Conservation (phyloP, 768 basidiomycete species). For the Rhizopogon salebrosus region DNA sequence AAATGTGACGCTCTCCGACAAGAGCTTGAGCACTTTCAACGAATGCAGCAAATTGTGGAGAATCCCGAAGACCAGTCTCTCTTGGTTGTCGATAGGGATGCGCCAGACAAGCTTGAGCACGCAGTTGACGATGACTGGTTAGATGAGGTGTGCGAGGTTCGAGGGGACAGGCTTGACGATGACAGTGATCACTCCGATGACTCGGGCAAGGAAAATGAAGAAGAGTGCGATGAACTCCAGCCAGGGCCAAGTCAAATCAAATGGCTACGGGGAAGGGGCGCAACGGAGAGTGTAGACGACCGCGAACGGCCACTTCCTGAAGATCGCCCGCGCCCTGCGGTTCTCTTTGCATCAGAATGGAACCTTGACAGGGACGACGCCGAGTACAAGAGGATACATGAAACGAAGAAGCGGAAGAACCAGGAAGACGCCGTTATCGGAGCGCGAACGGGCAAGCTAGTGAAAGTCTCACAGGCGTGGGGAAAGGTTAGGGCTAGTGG, state of each 20-base stretch:
- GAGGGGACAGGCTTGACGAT: constrained; percentile 19
- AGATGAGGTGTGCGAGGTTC: constrained; percentile 23
- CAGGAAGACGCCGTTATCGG: constrained; percentile 5
- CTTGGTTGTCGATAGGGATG: constrained; percentile 24
- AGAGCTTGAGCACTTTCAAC: constrained; percentile 6
- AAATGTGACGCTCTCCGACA: constrained; percentile 19
- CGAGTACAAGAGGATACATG: constrained; percentile 2
- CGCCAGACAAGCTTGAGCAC: constrained; percentile 16
- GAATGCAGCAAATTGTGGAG: background rate
- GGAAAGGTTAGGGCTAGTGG: constrained; percentile 15
- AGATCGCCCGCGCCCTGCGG: background rate
- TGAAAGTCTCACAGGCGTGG: constrained; percentile 11
- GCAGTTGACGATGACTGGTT: constrained; percentile 18
- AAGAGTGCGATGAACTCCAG: constrained; percentile 9
- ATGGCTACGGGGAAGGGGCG: constrained; percentile 2
- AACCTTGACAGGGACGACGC: background rate
- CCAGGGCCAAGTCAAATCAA: constrained; percentile 2
- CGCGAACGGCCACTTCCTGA: constrained; percentile 2
- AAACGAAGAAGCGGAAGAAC: constrained; percentile 6
- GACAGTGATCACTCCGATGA: constrained; percentile 10
- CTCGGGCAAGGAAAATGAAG: constrained; percentile 13
- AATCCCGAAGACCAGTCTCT: constrained; percentile 23
- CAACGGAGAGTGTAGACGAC: constrained; percentile 2
- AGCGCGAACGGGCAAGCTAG: constrained; percentile 4
- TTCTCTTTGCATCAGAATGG: background rate